phyloP scores from a whole-genome alignment of 371 early-diverging fungal genomes.

The Mucor saturninus region DNA sequence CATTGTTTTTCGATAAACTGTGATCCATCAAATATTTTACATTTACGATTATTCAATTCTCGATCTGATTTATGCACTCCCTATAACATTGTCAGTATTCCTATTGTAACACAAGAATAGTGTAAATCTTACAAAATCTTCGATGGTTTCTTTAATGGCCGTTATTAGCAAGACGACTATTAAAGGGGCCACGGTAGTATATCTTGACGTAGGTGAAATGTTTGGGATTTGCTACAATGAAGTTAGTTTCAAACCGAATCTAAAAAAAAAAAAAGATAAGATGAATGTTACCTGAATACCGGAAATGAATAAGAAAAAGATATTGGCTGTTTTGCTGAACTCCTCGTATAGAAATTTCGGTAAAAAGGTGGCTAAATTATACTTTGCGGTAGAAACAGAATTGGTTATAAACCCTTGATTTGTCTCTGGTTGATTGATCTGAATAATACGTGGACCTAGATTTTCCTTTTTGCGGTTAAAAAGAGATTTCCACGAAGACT shows the following conservation, averaged over 20 bases:
- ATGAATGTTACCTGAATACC: constrained; percentile 72
- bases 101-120: neutral
- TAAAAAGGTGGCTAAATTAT: constrained; percentile 86
- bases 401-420: constrained; percentile 85
- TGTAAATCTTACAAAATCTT: constrained; percentile 78
- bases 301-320: constrained; percentile 92
- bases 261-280: neutral
- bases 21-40: constrained; percentile 67
- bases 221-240: constrained; percentile 75
- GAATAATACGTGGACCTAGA: constrained; percentile 66
- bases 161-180: constrained; percentile 88
- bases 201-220: constrained; percentile 84
- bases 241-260: neutral
- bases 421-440: constrained; percentile 77
- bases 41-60: constrained; percentile 75
- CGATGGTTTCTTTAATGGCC: constrained; percentile 95
- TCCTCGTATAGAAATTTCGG: constrained; percentile 93
- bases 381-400: constrained; percentile 88
- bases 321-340: constrained; percentile 93
- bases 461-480: neutral
- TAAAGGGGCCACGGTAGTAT: constrained; percentile 93
- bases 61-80: constrained; percentile 70
- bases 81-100: neutral
- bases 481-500: neutral
- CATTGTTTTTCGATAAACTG: constrained; percentile 73